phyloP scores from a whole-genome alignment of 2,329 filamentous ascomycete species.

The Xylariales sp. region DNA sequence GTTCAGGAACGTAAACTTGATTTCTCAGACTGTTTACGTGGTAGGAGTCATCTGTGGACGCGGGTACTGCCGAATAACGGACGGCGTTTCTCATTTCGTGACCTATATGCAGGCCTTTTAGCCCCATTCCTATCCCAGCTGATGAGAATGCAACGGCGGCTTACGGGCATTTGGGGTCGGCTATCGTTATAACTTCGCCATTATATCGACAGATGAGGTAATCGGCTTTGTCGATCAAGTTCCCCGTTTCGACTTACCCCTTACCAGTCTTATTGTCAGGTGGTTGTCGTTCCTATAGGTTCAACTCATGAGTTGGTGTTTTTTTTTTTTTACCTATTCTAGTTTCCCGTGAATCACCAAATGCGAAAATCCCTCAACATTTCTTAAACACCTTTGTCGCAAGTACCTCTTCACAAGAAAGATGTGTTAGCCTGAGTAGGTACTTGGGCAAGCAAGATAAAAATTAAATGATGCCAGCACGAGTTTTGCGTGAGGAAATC shows the following conservation, averaged over 20 bases:
- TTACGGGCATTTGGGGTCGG: neutral
- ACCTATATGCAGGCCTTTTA: slow-evolving; percentile 9
- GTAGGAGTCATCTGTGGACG: neutral
- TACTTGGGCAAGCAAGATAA: neutral
- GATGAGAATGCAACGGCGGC: slow-evolving; percentile 8
- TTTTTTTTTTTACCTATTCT: neutral
- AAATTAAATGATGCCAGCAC: neutral
- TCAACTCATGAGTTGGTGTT: neutral
- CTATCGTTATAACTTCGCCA: slow-evolving; percentile 8
- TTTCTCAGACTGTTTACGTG: neutral
- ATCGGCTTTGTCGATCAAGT: slow-evolving; percentile 18
- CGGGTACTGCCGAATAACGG: slow-evolving; percentile 4
- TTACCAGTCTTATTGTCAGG: neutral
- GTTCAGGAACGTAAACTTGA: slow-evolving; percentile 5
- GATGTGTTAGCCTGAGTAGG: neutral
- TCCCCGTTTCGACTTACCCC: slow-evolving; percentile 1
- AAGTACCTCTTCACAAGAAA: neutral
- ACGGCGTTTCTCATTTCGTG: slow-evolving; percentile 1
- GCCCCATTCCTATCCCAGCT: slow-evolving; percentile 2
- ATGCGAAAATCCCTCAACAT: neutral
- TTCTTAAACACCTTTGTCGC: neutral
- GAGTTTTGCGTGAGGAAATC: too few relatives aligned
- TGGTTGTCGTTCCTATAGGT: neutral
- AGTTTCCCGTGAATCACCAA: neutral
- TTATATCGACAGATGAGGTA: slow-evolving; percentile 22